Evolutionary conservation across 169 alveolate species (phyloP).

Genomic region (Nephromyces sp.): DNA sequence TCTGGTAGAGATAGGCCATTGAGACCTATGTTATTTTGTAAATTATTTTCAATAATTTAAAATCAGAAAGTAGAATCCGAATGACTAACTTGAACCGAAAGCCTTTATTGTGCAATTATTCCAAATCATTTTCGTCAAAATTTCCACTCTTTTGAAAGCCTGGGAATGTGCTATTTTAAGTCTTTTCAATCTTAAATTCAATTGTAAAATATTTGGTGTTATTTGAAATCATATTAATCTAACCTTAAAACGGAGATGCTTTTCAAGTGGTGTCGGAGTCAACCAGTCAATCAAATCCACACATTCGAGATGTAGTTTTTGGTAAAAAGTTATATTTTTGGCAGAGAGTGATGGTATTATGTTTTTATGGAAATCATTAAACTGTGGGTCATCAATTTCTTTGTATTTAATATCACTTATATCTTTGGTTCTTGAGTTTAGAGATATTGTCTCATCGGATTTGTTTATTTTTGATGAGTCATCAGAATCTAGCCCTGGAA

Average conservation of each 20-base stretch:
- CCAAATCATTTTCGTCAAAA: neutral
- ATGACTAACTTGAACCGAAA: neutral
- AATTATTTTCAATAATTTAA: neutral
- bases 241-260: neutral
- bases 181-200: neutral
- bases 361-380: no score
- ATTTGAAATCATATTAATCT: neutral
- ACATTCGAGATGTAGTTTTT: neutral
- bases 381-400: no score
- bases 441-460: no score
- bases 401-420: no score
- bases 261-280: neutral
- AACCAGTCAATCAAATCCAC: neutral
- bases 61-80: neutral
- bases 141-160: neutral
- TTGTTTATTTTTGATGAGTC: no score
- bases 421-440: no score
- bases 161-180: neutral
- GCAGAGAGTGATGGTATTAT: no score
- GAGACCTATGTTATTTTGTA: neutral
- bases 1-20: neutral
- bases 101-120: neutral
- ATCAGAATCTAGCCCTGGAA: no score
- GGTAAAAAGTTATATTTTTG: neutral
- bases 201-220: neutral